These are phyloP conservation scores for Fraxinus albicans DNA, from an alignment of 305 asterid genomes.

Conservation along the genomic window DNA sequence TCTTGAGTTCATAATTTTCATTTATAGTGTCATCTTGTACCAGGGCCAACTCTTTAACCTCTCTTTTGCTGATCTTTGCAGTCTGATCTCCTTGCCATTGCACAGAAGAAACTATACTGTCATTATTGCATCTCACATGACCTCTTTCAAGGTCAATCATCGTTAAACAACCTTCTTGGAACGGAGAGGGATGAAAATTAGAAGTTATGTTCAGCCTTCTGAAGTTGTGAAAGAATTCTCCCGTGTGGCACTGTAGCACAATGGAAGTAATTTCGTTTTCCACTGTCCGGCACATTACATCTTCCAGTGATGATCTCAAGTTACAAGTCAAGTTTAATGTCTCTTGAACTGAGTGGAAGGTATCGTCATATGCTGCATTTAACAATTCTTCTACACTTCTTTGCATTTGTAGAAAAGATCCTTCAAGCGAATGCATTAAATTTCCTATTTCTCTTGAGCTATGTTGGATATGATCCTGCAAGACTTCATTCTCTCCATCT, in stretches of 20 bases:
- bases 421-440: constrained; percentile 48
- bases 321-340: constrained; percentile 38
- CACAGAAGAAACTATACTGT: constrained; percentile 25
- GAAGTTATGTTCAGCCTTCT: constrained; percentile 26
- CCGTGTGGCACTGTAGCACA: constrained; percentile 49
- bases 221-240: constrained; percentile 29
- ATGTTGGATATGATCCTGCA: constrained; percentile 38
- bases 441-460: constrained; percentile 41
- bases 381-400: constrained; percentile 45
- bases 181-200: constrained; percentile 25
- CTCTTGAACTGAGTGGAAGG: constrained; percentile 49
- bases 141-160: constrained; percentile 27
- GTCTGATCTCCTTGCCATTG: constrained; percentile 33
- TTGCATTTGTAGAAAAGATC: constrained; percentile 53
- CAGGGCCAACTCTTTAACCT: constrained; percentile 29
- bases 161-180: constrained; percentile 28
- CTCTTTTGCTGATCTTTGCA: constrained; percentile 24
- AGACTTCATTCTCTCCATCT: constrained; percentile 40
- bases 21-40: constrained; percentile 33
- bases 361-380: constrained; percentile 40
- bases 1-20: constrained; percentile 50
- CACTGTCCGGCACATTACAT: constrained; percentile 38
- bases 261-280: constrained; percentile 47
- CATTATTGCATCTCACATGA: constrained; percentile 16
- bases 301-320: constrained; percentile 54